Evolutionary conservation across 2,329 filamentous ascomycete genomes (phyloP), one percentile per base, ranked within the genome.

Genomic region (Dothiorella sarmentorum): DNA sequence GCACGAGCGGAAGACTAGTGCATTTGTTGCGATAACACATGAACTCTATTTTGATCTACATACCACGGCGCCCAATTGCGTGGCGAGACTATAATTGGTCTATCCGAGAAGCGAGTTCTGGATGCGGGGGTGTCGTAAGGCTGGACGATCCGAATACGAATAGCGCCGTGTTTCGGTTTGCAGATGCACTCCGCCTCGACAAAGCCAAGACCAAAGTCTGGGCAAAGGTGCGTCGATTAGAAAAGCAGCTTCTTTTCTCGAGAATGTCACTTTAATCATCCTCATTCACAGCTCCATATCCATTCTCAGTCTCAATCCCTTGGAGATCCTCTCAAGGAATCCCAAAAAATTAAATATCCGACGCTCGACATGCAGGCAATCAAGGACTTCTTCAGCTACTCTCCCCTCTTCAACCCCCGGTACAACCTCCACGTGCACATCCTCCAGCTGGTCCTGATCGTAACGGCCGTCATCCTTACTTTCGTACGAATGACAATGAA

Each of bases 401-500:
- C 33, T 37, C 22, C 35, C 17, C 17, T 40, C 5, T 44, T 47
- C 20, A 18, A 42, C 31, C 51, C 49, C 18, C 38, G 40, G 2
- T 53, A 20, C 22, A 60, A 20, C 3, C 13, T 40, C 4, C 2
- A n/a, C n/a, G 9, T 49, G 3, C 58, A 60, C 58, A 42, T 56
- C 18, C 9, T 42, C 22, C 58, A 60, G 26, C 24, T 60, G 4
- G 15, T 60, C 17, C 38, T 60, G 47, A 29, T 51, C 17, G n/a
- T 24, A 2, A 11, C 40, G 20, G 35, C 29, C 2, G 45, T 53
- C 31, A n/a, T 43, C n/a, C 27, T 60, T 43, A 40, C 47, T 17
- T 17, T 37, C 13, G 47, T 38, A 7, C 47, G 47, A n/a, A 51
- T 67, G 57, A 63, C 63, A 43, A 65, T 65, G 29, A 66, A 67